phyloP scores from a whole-genome alignment of 768 basidiomycete genomes.

The Leccinum olivaceopallidum region DNA sequence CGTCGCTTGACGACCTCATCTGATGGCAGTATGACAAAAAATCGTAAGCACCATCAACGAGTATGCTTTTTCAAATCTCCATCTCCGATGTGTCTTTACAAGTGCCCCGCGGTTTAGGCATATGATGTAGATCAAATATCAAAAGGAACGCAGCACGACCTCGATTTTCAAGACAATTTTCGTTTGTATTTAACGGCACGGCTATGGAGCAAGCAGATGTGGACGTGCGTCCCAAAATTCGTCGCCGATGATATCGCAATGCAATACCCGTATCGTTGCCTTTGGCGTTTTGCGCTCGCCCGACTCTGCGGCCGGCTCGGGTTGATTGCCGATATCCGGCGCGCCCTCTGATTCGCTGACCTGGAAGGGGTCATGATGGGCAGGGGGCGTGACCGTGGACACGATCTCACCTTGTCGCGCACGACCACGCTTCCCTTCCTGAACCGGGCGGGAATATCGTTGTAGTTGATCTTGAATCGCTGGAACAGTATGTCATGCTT shows the following conservation, averaged over 20 bases:
- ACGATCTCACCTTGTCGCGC: constrained; percentile 51
- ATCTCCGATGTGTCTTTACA: background rate
- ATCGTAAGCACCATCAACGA: no score
- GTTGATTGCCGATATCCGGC: background rate
- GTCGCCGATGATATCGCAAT: constrained; percentile 83
- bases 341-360: constrained; percentile 7
- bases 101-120: background rate
- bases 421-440: constrained; percentile 86
- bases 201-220: constrained; percentile 42
- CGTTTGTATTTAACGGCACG: background rate
- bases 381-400: background rate
- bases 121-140: background rate
- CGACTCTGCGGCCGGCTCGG: background rate
- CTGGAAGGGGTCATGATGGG: constrained; percentile 3
- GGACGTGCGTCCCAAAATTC: constrained; percentile 75
- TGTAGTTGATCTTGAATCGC: constrained; percentile 88
- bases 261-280: constrained; percentile 57
- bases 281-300: constrained; percentile 37
- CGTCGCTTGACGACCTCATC: background rate
- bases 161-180: background rate
- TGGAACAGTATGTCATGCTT: constrained; percentile 92
- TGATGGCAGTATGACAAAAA: no score
- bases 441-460: constrained; percentile 64
- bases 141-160: background rate
- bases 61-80: background rate